Conservation (phyloP, 805 yeast genomes). For the Nakazawaea wickerhamii region DNA sequence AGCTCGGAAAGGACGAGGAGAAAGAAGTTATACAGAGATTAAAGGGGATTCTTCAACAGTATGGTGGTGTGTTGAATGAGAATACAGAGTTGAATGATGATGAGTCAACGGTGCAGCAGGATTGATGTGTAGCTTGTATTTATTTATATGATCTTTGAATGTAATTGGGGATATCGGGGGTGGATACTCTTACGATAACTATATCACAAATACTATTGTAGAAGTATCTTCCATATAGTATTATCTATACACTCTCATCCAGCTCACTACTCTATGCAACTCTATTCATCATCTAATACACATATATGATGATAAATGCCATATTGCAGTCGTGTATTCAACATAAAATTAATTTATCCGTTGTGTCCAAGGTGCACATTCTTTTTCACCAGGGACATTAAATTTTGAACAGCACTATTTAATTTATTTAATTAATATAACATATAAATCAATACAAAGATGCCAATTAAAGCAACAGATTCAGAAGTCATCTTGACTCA, state of each 20-base stretch:
- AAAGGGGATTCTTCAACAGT: background rate
- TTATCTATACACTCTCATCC: too few species aligned
- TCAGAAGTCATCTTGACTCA: slow-evolving; percentile 56
- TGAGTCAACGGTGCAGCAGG: slow-evolving; percentile 1
- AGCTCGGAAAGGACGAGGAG: slow-evolving; percentile 44
- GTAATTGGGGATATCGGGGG: too few species aligned
- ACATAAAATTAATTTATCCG: background rate
- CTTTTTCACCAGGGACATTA: too few species aligned
- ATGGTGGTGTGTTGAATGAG: background rate
- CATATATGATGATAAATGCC: too few species aligned
- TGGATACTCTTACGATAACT: too few species aligned
- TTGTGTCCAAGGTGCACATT: too few species aligned
- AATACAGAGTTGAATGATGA: background rate
- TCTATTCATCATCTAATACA: too few species aligned
- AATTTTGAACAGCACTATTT: background rate
- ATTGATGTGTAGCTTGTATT: background rate
- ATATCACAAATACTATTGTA: too few species aligned
- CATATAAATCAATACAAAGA: slow-evolving; percentile 20
- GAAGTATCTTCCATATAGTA: too few species aligned
- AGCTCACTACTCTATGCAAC: too few species aligned
- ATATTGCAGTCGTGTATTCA: background rate
- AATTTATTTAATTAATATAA: too few species aligned
- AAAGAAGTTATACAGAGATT: slow-evolving; percentile 4
- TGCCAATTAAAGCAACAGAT: slow-evolving; percentile 66
- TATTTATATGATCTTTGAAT: background rate